Evolutionary conservation across 352 stramenopile species (phyloP), one percentile per base, ranked within the genome.

Genomic region (Pythium brassicae): DNA sequence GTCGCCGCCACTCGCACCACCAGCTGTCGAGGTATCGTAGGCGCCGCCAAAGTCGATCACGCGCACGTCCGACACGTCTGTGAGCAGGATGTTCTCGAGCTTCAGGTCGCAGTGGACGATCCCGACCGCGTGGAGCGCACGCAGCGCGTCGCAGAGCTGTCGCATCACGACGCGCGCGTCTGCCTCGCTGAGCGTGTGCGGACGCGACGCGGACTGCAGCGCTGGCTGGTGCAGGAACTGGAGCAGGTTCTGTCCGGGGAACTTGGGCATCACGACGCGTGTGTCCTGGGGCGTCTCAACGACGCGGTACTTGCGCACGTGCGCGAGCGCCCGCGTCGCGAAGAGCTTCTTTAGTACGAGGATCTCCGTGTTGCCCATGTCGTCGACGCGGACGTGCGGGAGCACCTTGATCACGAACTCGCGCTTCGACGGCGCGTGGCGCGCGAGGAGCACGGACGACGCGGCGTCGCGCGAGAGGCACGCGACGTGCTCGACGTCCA

Each of bases 21-120:
- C 10, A 4, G 17, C 20, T 46, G 39, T 22, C 58, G 34, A 27
- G 40, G 55, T 37, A 27, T 86, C 70, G 40, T 66, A 83, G 14
- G 76, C 79, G 29, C 71, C 75, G 15, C 69, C 76, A 63, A 89
- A 87, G 62, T 89, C 79, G 42, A 89, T 86, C 44, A 87, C 35
- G 19, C 61, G 68, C 11, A 58, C 65, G n/a, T 63, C 49, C 20
- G 47, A 52, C n/a, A 69, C 46, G 52, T 78, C 64, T 1, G 61
- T 65, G 39, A 87, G 44, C 10, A 98, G 61, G 42, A 98, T 90
- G 70, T 98, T 98, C 65, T 99, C 96, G 32, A 98, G 96, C 72
- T 99, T 99, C 34, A 99, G 68, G 63, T 99, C 97, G 66, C 94
- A 98, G 76, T 99, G 97, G 20, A 99, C 78, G 22, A 99, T 71